Evolutionary conservation across 331 rosid species (phyloP).

Genomic region (Rosa hybrid): DNA sequence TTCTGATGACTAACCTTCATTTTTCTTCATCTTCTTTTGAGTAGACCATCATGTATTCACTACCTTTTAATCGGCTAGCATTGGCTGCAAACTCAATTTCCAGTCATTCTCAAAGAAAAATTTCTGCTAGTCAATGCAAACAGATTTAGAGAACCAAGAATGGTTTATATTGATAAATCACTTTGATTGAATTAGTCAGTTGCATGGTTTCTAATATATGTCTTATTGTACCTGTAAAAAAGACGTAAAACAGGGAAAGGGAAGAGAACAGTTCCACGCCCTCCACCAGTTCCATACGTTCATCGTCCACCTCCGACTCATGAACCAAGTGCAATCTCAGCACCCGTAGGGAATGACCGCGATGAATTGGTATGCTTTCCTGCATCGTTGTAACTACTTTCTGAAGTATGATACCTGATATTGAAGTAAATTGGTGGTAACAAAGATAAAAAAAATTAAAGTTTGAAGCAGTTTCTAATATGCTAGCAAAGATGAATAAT

Average conservation of each 20-base stretch:
- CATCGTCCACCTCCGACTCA: conserved; percentile 30
- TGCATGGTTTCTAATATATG: conserved; percentile 14
- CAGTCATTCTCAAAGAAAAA: background rate
- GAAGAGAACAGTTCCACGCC: conserved; percentile 54
- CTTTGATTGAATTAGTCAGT: background rate
- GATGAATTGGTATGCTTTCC: conserved; percentile 43
- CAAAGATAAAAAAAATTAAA: background rate
- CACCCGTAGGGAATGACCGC: conserved; percentile 45
- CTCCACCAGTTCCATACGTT: conserved; percentile 65
- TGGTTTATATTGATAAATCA: background rate
- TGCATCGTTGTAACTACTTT: background rate
- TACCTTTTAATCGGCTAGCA: background rate
- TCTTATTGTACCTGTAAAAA: conserved; percentile 21
- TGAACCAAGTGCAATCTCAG: conserved; percentile 29
- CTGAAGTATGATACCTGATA: background rate
- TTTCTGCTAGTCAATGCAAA: background rate
- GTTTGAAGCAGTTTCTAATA: background rate
- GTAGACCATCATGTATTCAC: background rate
- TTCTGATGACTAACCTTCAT: background rate
- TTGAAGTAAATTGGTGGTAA: background rate
- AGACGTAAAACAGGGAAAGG: conserved; percentile 65
- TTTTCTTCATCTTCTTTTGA: background rate
- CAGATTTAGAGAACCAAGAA: background rate
- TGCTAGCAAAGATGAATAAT: background rate
- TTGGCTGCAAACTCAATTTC: background rate